Base-by-base conservation (phyloP, 2,329 filamentous ascomycete species). In the Fusarium compactum region DNA sequence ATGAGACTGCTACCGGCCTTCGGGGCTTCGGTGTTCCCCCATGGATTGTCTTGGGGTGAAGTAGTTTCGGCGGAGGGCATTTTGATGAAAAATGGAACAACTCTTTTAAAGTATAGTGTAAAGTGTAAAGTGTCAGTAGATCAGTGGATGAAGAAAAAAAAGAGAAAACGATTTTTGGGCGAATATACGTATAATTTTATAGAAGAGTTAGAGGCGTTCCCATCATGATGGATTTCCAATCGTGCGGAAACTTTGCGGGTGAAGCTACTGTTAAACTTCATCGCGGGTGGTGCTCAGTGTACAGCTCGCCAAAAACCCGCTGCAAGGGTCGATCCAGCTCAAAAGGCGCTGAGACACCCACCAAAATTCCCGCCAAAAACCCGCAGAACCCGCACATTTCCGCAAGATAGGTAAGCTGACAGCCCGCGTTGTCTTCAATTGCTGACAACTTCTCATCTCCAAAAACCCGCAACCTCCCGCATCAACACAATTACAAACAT, bases 31-130 rank as follows among this genome's bases (percentile, higher is more conserved):
- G 3, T 27, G n/a, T 34, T 46, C 15, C 38, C 61, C 62, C 52
- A 65, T 4, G 53, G 27, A 5, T 60, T 65, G 16, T 46, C 45
- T 12, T 65, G 41, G 4, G 62, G 44, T 2, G 43, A 27, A 40
- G 24, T 44, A 1, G 27, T 30, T 9, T 22, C 8, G 24, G 45
- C 14, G 6, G 62, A 30, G 16, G 62, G 2, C 61, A 65, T 65
- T 9, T 30, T 47, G 29, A 48, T 10, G 10, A 6, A 14, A 1
- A 8, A n/a, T 25, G 1, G 5, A 7, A 18, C 20, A 6, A 7
- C 15, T 25, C 22, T 20, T n/a, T 18, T 2, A 8, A 3, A 14
- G 18, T 41, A 10, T 20, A 22, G 15, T 44, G 8, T 22, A 24
- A 24, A 4, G 6, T n/a, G 6, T 22, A 24, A 24, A 4, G 6